Base-by-base conservation (phyloP, 345 rosid genomes). In the Salix dunnii region DNA sequence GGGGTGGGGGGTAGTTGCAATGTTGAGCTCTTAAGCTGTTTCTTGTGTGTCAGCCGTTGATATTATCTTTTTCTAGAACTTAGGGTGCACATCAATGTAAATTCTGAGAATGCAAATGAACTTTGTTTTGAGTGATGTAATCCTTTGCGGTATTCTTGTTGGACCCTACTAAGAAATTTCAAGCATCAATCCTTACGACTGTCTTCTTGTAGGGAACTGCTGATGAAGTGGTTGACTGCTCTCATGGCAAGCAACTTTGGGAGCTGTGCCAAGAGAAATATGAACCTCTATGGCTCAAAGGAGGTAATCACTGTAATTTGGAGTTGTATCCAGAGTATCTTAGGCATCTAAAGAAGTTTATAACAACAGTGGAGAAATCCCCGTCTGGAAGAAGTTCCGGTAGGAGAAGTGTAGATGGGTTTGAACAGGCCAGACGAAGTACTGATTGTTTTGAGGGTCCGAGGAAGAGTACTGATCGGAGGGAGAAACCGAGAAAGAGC, bases 221-320 rank as follows among this genome's bases (percentile, higher is more conserved):
- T 0, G 98, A 95, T 68, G 97, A 95, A 75, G 99, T 93, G 28
- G 99, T 95, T 40, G 96, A 91, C 81, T 95, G 86, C 82, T 93
- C 96, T 10, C 98, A 95, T 43, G 99, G 99, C 55, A 95, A 88
- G 89, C 97, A 91, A 77, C 96, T 95, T 9, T 93, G 99, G 99
- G 97, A 95, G 75, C 86, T 93, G 36, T 95, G 98, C 85, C 90
- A 87, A 79, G 97, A 89, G 88, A 93, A 93, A 81, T 93, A 95
- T 38, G 99, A 95, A 67, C 99, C 99, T 21, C 68, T 95, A 74
- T 95, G 99, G 99, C 82, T 93, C 77, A 88, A 86, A 85, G 97
- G 94, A 23, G 99, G 99, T 53, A 91, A 89, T 67, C 99, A 95
- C 86, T 91, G 99, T 70, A 87, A 93, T 74, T 80, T 93, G 83